Evolutionary conservation across 2,329 filamentous ascomycete genomes (phyloP), one percentile per base, ranked within the genome.

Genomic region (Colletotrichum musae): DNA sequence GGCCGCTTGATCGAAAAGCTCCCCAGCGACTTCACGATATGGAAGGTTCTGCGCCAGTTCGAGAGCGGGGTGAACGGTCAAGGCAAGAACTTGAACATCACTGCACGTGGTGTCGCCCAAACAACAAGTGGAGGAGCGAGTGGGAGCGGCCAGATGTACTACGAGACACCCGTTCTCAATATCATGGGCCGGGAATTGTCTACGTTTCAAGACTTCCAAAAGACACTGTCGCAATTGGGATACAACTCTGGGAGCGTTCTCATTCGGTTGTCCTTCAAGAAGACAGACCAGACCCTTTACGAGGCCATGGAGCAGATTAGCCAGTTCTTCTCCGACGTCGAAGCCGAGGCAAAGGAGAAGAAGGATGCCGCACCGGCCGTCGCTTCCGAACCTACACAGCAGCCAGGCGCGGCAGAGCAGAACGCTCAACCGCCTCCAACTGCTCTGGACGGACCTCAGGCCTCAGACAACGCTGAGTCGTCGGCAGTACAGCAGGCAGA

Each of bases 11-110:
- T 91, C 64, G 91, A 96, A 77, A 97, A 96, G 77, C 94, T 98
- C 70, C 91, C 95, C 1, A 97, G 93, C 79, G 92, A 94, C 73
- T 93, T 94, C 43, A 93, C 94, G 18, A 79, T 99, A 80, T 99
- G 96, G 96, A 89, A 94, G 73, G 86, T 98, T 32, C 79, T 99
- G 65, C 92, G 96, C 69, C 94, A 96, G 77, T 97, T 98, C 73
- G 96, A 99, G 81, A 92, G 92, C 72, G 91, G 88, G 41, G 87
- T 88, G 26, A 88, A 88, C n/a, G 89, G 86, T 57, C 85, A 85
- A 66, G 87, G 86, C 9, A 85, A 81, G 62, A 89, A 85, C 64
- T 83, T 93, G 73, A 98, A 98, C 78, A 89, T 99, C 74, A 98
- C 96, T 0, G 94, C 91, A 15, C 87, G 95, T 70, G 94, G 91